Percentiles rank a stretch among this genome's conserved stretches.
These are phyloP conservation scores for Leucosporidium yakuticum DNA, from an alignment of 768 basidiomycete genomes.

Conservation along the genomic window DNA sequence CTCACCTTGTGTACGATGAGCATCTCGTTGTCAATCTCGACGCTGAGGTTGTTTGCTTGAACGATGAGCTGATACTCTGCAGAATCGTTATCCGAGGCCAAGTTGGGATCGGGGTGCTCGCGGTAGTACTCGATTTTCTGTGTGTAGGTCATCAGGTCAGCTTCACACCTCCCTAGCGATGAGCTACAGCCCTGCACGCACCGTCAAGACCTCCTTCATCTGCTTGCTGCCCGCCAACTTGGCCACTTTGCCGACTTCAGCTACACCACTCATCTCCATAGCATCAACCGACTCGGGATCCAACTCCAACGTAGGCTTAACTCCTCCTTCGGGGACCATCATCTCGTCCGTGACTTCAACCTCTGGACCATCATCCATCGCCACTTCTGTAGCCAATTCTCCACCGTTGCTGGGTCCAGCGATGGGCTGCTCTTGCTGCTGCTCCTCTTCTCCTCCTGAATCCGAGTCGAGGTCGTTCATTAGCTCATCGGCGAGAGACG, in stretches of 20 bases:
- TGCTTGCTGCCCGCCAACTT: conserved; percentile 80
- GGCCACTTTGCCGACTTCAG: conserved; percentile 81
- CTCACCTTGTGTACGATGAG: conserved; percentile 87
- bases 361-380: conserved; percentile 54
- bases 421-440: conserved; percentile 32
- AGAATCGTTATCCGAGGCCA: conserved; percentile 76
- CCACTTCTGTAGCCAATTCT: conserved; percentile 53
- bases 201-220: conserved; percentile 81
- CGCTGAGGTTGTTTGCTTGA: conserved; percentile 92
- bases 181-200: conserved; percentile 38
- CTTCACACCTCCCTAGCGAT: not conserved
- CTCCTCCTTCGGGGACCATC: conserved; percentile 57
- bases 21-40: conserved; percentile 97
- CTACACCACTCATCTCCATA: conserved; percentile 80
- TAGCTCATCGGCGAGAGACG: conserved; percentile 74
- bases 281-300: conserved; percentile 88
- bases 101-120: conserved; percentile 67
- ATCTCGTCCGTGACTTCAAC: conserved; percentile 47
- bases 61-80: conserved; percentile 96
- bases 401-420: conserved; percentile 2
- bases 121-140: conserved; percentile 89
- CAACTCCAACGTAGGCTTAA: conserved; percentile 90
- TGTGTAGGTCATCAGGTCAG: not conserved
- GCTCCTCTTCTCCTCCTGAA: conserved; percentile 42
- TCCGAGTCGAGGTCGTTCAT: conserved; percentile 78